Percentiles rank a stretch among this genome's conserved stretches.
Evolutionary conservation across 352 stramenopile species (phyloP).

Genomic region (Globisporangium nagaii): DNA sequence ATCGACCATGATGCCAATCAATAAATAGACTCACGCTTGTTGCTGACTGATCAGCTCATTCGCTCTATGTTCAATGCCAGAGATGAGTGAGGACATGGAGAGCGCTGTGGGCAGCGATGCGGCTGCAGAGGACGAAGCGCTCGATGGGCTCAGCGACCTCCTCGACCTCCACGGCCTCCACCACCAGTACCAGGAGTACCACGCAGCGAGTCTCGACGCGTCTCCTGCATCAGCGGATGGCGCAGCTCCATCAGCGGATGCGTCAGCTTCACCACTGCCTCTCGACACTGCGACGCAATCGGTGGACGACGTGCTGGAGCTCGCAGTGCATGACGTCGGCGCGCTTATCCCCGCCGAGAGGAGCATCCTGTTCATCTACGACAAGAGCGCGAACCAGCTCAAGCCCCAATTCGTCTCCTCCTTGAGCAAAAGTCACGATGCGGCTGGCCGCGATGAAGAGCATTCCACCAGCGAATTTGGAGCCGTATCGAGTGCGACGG

Average conservation of each 20-base stretch:
- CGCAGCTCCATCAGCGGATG: not conserved
- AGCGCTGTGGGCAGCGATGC: not conserved
- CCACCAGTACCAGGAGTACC: not conserved
- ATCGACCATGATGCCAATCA: too few relatives aligned
- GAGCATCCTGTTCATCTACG: slow-evolving; percentile 50
- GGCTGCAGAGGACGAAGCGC: not conserved
- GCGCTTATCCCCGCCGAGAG: slow-evolving; percentile 36
- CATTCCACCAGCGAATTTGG: not conserved
- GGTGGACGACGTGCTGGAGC: slow-evolving; percentile 21
- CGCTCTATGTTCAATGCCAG: too few relatives aligned
- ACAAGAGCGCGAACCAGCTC: slow-evolving; percentile 42
- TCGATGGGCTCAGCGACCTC: not conserved
- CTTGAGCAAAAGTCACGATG: not conserved
- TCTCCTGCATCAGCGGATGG: slow-evolving; percentile 4
- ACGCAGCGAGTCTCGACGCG: not conserved
- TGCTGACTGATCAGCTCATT: too few relatives aligned
- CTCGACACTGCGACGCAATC: not conserved
- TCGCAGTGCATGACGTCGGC: slow-evolving; percentile 30
- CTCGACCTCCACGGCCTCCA: not conserved
- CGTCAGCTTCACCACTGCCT: not conserved
- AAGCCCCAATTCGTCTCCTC: slow-evolving; percentile 26
- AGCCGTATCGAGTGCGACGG: not conserved
- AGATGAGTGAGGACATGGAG: too few relatives aligned
- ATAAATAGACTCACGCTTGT: too few relatives aligned
- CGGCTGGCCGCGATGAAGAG: not conserved